A percentile compares a stretch with the other conserved stretches of the same genome.
Conservation (phyloP, 2,329 filamentous ascomycete species). For the Monilinia fructicola region DNA sequence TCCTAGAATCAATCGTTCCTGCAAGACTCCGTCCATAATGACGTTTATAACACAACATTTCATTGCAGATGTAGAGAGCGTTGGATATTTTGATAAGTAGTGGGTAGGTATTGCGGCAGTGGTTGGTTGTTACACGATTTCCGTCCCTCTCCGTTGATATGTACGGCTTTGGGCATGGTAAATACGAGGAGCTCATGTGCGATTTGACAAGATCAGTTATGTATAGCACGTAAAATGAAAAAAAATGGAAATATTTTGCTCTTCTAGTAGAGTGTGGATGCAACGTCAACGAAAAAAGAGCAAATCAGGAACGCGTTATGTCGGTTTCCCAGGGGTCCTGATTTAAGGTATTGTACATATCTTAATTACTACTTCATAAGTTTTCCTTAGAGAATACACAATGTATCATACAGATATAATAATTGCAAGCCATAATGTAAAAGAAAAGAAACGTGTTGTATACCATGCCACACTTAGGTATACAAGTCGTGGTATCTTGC, state of each 20-base stretch:
- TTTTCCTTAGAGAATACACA: conserved; percentile 7
- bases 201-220: too few relatives aligned
- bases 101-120: not conserved
- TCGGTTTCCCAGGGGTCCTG: not conserved
- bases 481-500: conserved; percentile 18
- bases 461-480: conserved; percentile 8
- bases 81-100: not conserved
- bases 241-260: not conserved
- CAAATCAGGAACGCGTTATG: not conserved
- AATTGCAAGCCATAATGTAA: not conserved
- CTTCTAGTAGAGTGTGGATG: not conserved
- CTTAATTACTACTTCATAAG: conserved; percentile 4
- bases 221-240: not conserved
- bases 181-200: not conserved
- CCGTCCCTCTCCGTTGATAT: not conserved
- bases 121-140: not conserved
- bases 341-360: not conserved
- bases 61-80: not conserved
- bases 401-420: conserved; percentile 10
- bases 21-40: not conserved
- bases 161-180: not conserved
- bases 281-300: not conserved
- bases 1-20: not conserved
- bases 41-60: not conserved
- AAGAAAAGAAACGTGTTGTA: not conserved